These are phyloP conservation scores for Erysimum cheiri DNA, from an alignment of 441 rosid species.

Conservation along the genomic window DNA sequence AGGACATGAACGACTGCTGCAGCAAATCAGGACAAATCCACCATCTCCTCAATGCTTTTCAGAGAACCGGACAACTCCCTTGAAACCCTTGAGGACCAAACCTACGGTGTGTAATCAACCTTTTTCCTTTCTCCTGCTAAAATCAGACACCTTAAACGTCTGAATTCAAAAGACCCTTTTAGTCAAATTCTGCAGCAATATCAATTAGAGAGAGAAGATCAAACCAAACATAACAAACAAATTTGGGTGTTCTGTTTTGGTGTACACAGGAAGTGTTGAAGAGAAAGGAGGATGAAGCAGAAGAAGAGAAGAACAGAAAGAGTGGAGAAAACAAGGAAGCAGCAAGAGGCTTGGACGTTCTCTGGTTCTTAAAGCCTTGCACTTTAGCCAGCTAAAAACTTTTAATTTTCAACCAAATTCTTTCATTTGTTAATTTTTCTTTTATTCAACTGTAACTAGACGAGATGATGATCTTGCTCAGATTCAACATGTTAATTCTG, in stretches of 20 bases:
- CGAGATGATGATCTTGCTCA: slow-evolving; percentile 35
- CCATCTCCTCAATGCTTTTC: slow-evolving; percentile 98
- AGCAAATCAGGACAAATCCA: slow-evolving; percentile 78
- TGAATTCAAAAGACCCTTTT: not conserved
- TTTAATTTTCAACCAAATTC: slow-evolving; percentile 19
- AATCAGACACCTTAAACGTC: not conserved
- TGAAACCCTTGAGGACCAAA: slow-evolving; percentile 54
- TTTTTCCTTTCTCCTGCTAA: slow-evolving; percentile 7
- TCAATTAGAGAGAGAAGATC: not conserved
- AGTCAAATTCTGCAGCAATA: slow-evolving; percentile 8
- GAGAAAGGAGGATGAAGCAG: slow-evolving; percentile 50
- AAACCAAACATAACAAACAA: not conserved
- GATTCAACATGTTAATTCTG: slow-evolving; percentile 34
- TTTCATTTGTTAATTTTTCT: slow-evolving; percentile 33
- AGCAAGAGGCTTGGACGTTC: slow-evolving; percentile 63
- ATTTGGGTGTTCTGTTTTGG: not conserved
- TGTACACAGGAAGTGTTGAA: slow-evolving; percentile 57
- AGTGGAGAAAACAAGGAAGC: slow-evolving; percentile 56
- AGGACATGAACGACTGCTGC: slow-evolving; percentile 58
- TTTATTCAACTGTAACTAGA: slow-evolving; percentile 46
- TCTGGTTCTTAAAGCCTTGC: slow-evolving; percentile 96
- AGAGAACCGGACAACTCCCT: slow-evolving; percentile 49
- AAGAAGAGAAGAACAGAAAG: slow-evolving; percentile 43
- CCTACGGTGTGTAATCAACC: slow-evolving; percentile 53
- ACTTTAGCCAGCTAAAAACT: slow-evolving; percentile 52